Evolutionary conservation across 345 rosid species (phyloP).

Genomic region (Anacardium occidentale): DNA sequence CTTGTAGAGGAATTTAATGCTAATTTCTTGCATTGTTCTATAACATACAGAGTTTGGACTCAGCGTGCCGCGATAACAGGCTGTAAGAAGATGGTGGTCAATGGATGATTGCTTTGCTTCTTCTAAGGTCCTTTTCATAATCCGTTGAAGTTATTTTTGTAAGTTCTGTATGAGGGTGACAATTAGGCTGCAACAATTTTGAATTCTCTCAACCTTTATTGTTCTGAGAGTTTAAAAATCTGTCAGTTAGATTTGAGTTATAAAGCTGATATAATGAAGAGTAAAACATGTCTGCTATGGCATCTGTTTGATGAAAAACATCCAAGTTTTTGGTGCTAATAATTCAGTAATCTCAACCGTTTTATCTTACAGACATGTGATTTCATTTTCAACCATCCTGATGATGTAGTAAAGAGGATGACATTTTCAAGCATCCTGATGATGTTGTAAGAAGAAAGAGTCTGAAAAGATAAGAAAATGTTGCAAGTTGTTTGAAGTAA

Average conservation of each 20-base stretch:
- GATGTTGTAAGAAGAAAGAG: background rate
- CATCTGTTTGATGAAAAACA: background rate
- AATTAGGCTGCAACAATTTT: conserved; percentile 4
- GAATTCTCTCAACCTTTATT: conserved; percentile 8
- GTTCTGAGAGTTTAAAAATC: background rate
- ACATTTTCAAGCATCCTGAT: background rate
- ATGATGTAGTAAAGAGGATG: background rate
- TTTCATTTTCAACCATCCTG: background rate
- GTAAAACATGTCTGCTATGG: background rate
- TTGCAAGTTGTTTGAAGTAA: background rate
- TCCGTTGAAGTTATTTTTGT: conserved; percentile 7
- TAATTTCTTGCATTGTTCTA: conserved; percentile 13
- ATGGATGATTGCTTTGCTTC: conserved; percentile 14
- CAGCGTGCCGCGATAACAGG: conserved; percentile 73
- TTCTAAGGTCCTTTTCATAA: conserved; percentile 10
- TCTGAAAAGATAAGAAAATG: background rate
- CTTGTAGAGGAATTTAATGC: conserved; percentile 1
- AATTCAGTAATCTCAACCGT: background rate
- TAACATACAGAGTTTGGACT: conserved; percentile 65
- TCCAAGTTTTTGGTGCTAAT: background rate
- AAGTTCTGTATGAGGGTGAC: conserved; percentile 9
- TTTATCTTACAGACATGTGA: background rate
- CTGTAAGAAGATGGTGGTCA: conserved; percentile 19
- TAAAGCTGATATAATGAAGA: no score
- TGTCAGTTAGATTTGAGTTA: no score